Evolutionary conservation across 208 protist species (phyloP), one percentile per base, ranked within the genome.

Genomic region (Porcisia hertigi): DNA sequence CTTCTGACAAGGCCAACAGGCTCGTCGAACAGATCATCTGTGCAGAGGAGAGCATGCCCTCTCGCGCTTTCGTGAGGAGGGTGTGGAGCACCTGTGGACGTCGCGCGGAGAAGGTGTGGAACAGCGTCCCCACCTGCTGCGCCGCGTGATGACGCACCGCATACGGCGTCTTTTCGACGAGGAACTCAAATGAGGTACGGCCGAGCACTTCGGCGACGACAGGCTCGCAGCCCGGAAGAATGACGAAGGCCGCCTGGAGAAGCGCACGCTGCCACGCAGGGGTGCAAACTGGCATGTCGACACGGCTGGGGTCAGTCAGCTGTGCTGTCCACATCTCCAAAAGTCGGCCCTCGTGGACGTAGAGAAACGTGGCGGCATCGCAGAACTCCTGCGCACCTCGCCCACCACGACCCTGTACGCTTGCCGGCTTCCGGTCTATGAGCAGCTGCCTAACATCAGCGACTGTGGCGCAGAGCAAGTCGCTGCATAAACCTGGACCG

Each of bases 1-100:
- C 92, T 66, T 94, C 85, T 2, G 85, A 77, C 30, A 96, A 59
- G 20, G 92, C 92, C 12, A 92, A 82, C 59, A 96, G 76, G 70
- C 87, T 90, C 53, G 89, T 92, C 16, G 82, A 77, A 69, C 88
- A 93, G 12, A 85, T 67, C 71, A 86, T 77, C 58, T 76, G 54
- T 45, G 85, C 84, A 3, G 72, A 25, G 18, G 91, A 90, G 6
- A 88, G 64, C 63, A 93, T 87, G 43, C 86, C 87, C 30, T 91
- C 86, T 0, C 88, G 87, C 11, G 82, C 86, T 25, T 83, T 71
- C 39, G 79, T 72, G 52, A 94, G 80, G 34, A 96, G 72, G 69
- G 91, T 89, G 41, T 83, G 85, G 43, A 95, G 63, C 55, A 95
- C 91, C 67, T 60, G 69, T 25, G 73, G 65, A 1, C 80, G 82